Base-by-base conservation (phyloP, 352 stramenopile genomes). In the Phytophthora vignae region DNA sequence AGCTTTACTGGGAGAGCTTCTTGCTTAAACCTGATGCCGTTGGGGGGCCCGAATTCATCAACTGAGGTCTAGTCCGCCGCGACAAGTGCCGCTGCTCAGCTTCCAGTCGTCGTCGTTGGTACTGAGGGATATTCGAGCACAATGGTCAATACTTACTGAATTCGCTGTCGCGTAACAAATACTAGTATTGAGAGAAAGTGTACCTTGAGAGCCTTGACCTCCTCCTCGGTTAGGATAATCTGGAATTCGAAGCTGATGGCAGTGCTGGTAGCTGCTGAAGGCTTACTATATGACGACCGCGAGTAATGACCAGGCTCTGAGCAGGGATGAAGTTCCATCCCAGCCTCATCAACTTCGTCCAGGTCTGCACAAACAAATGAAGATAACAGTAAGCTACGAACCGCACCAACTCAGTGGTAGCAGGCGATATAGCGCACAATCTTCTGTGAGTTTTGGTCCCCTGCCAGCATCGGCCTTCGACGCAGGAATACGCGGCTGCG, bases 141-240 rank as follows among this genome's bases (percentile, higher is more conserved):
- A 40, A 4, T 40, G 33, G 33, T 40, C 33, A 40, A 40, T n/a
- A n/a, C n/a, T n/a, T 15, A 14, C 33, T 3, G 2, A 40, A 10
- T 10, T 4, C 12, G 33, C 33, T 40, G 9, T 40, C 8, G 3
- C 11, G 33, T 8, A 31, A 31, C 14, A 55, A 11, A 4, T n/a
- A n/a, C n/a, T n/a, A n/a, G n/a, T 17, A 49, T 21, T 49, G 19
- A 14, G 15, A 48, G 5, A 19, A 5, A 9, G 6, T 17, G 33
- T 69, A 90, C 83, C 72, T 90, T 91, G 44, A 91, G 74, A 11
- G 78, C 59, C 49, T 87, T 81, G 64, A 88, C 57, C 62, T 91
- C 83, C 10, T 83, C 78, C 67, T 88, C 79, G 1, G 81, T 91
- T 36, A 91, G 69, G 22, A 91, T 71, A 55, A 91, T 71, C 63